Evolutionary conservation across 1,284 basidiomycete species (phyloP).

Genomic region (Ganoderma meredithae): DNA sequence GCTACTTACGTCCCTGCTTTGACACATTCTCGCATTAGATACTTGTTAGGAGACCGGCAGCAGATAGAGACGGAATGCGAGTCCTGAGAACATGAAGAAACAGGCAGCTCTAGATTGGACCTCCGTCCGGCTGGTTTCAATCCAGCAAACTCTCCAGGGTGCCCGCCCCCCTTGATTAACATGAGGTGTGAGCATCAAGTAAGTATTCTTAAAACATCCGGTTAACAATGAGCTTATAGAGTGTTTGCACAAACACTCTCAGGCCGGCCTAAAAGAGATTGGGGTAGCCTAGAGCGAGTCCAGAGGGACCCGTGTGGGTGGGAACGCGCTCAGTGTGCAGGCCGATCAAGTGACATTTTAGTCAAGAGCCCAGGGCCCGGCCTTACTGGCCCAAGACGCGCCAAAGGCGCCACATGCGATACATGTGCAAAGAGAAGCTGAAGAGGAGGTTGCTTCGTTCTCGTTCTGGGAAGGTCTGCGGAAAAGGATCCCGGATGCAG

Average conservation of each 20-base stretch:
- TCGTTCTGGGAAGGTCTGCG: neutral
- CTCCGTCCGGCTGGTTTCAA: conserved; percentile 4
- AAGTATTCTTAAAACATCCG: neutral
- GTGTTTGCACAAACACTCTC: neutral
- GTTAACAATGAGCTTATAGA: neutral
- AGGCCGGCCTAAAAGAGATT: neutral
- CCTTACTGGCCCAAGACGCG: conserved; percentile 4
- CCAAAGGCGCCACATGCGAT: conserved; percentile 9
- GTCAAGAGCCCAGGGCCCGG: conserved; percentile 5
- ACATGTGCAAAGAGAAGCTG: conserved; percentile 16
- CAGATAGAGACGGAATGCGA: neutral
- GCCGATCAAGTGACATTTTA: conserved; percentile 26
- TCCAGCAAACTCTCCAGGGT: conserved; percentile 13
- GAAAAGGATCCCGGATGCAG: conserved; percentile 24
- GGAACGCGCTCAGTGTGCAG: conserved; percentile 5
- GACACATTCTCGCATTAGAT: conserved; percentile 19
- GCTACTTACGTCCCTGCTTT: conserved; percentile 15
- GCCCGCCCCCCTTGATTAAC: neutral
- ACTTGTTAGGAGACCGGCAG: conserved; percentile 10
- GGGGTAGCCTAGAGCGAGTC: conserved; percentile 16
- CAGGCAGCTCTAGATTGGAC: conserved; percentile 26
- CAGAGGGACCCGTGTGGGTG: conserved; percentile 11
- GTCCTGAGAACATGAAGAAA: conserved; percentile 21
- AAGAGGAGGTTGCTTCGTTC: conserved; percentile 1
- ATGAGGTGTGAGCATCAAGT: neutral